These are phyloP conservation scores for Suillus subluteus DNA, from an alignment of 768 basidiomycete species.

Conservation along the genomic window DNA sequence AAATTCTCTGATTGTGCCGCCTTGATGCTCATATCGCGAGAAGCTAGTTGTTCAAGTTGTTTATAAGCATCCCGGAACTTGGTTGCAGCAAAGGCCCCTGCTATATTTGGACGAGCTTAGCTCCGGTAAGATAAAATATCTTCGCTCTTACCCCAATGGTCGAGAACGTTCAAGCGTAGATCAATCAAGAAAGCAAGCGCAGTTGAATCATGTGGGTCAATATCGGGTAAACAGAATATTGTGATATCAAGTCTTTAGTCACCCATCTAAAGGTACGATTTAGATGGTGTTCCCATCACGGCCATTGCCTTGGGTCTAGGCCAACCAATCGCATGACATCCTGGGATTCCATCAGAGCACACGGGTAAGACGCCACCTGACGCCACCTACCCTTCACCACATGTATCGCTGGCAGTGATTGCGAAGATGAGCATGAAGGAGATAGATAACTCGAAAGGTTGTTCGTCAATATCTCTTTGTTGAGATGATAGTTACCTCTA, in stretches of 20 bases:
- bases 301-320: background rate
- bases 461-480: background rate
- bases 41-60: background rate
- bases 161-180: background rate
- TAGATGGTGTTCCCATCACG: constrained; percentile 7
- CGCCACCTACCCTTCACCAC: constrained; percentile 1
- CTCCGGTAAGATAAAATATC: background rate
- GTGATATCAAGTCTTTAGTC: background rate
- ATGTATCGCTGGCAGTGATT: background rate
- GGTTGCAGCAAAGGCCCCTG: background rate
- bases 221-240: background rate
- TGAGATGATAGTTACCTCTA: background rate
- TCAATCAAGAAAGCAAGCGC: background rate
- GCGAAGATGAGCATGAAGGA: background rate
- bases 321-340: background rate
- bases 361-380: background rate
- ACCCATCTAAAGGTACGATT: background rate
- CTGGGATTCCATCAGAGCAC: background rate
- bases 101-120: constrained; percentile 1
- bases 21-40: constrained; percentile 14
- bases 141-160: background rate
- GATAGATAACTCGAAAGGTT: background rate
- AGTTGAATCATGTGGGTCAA: background rate
- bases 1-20: constrained; percentile 26
- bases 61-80: background rate